Evolutionary conservation across 2,329 filamentous ascomycete species (phyloP).

Genomic region (Ascochyta fabae): DNA sequence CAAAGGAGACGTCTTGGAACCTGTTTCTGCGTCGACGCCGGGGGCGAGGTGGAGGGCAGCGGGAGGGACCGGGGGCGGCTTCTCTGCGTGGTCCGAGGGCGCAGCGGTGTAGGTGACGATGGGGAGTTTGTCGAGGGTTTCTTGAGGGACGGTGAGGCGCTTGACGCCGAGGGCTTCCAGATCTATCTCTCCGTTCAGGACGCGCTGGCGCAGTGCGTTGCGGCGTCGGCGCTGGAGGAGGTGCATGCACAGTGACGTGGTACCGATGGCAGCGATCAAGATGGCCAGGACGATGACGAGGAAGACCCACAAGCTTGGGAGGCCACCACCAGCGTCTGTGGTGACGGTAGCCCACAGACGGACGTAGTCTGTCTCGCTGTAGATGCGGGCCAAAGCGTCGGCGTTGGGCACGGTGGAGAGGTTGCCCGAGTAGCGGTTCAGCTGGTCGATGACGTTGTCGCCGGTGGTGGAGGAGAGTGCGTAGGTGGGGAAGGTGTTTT

Average conservation of each 20-base stretch:
- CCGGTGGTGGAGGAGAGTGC: conserved; percentile 75
- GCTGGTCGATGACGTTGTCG: conserved; percentile 70
- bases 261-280: conserved; percentile 69
- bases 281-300: conserved; percentile 72
- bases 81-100: conserved; percentile 22
- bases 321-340: conserved; percentile 60
- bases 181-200: conserved; percentile 80
- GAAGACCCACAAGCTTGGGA: conserved; percentile 85
- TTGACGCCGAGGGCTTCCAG: conserved; percentile 87
- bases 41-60: conserved; percentile 19
- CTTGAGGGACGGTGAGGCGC: conserved; percentile 75
- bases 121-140: conserved; percentile 75
- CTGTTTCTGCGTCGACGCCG: conserved; percentile 24
- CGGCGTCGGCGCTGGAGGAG: conserved; percentile 75
- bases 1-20: conserved; percentile 20
- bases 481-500: conserved; percentile 81
- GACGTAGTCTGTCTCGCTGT: conserved; percentile 53
- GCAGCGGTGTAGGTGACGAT: conserved; percentile 72
- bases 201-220: conserved; percentile 69
- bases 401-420: conserved; percentile 59
- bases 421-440: conserved; percentile 79
- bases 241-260: conserved; percentile 77
- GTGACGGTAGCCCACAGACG: conserved; percentile 60
- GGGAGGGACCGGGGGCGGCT: conserved; percentile 20
- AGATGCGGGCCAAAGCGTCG: conserved; percentile 47